Conservation (phyloP, 495 filamentous ascomycete genomes). For the Haplographium delicatum region DNA sequence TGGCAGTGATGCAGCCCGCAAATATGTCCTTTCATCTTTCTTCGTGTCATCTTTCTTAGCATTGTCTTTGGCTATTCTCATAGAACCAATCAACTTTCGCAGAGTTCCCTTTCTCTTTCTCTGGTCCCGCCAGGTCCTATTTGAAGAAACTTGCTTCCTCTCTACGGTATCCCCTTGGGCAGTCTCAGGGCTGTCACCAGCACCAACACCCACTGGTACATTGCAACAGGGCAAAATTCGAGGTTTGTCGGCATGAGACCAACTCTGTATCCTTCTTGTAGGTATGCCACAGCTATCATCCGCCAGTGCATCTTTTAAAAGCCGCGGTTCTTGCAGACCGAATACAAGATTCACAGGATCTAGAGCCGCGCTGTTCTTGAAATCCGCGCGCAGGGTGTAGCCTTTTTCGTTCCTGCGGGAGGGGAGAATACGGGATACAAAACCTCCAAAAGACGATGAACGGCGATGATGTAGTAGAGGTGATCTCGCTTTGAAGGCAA, state of each 20-base stretch:
- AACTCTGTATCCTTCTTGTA: too few relatives aligned
- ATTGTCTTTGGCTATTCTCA: neutral
- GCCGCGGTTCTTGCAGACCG: too few relatives aligned
- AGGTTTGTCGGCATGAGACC: too few relatives aligned
- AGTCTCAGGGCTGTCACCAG: too few relatives aligned
- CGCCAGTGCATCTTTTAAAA: too few relatives aligned
- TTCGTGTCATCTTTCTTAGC: neutral
- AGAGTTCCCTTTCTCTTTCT: neutral
- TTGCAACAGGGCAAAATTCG: too few relatives aligned
- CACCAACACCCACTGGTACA: too few relatives aligned
- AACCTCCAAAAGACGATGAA: conserved; percentile 28
- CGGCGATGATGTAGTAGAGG: conserved; percentile 16
- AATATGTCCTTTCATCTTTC: neutral
- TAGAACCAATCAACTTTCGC: neutral
- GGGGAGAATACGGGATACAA: conserved; percentile 33
- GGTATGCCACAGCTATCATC: too few relatives aligned
- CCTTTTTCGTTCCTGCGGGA: conserved; percentile 40
- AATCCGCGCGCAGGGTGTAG: conserved; percentile 28
- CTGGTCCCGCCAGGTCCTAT: too few relatives aligned
- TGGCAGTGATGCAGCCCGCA: neutral
- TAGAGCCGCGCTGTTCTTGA: conserved; percentile 17
- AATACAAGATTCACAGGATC: conserved; percentile 12
- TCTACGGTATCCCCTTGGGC: too few relatives aligned
- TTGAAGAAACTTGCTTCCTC: too few relatives aligned
- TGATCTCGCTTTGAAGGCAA: neutral